phyloP scores from a whole-genome alignment of 177 flowering plant genomes.

The Vitis hybrid region DNA sequence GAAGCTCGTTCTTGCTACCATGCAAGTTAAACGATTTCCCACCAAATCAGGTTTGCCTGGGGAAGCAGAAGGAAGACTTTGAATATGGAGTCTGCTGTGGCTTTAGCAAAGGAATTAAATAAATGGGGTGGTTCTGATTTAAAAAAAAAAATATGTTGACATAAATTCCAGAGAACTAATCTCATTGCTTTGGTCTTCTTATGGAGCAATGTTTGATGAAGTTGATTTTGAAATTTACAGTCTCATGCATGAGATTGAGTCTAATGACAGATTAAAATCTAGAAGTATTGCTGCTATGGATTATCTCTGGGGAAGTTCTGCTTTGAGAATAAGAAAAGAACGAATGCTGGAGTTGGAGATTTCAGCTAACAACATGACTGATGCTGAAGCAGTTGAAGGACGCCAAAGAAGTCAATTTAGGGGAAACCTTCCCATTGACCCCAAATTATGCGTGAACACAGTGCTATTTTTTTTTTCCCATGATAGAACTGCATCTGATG shows the following conservation, averaged over 20 bases:
- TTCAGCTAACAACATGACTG: constrained; percentile 23
- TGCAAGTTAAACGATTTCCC: too few relatives aligned
- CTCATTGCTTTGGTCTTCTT: constrained; percentile 69
- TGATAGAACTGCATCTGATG: constrained; percentile 34
- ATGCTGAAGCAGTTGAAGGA: constrained; percentile 45
- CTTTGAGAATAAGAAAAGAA: constrained; percentile 48
- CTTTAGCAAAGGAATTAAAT: too few relatives aligned
- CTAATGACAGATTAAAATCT: constrained; percentile 29
- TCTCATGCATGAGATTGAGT: constrained; percentile 60
- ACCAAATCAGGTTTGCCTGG: too few relatives aligned
- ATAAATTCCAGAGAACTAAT: constrained; percentile 61
- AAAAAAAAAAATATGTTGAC: constrained; percentile 31
- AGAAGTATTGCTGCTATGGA: constrained; percentile 54
- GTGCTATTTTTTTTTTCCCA: constrained; percentile 59
- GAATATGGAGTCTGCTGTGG: too few relatives aligned
- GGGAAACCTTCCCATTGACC: constrained; percentile 72
- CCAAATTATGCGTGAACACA: constrained; percentile 58
- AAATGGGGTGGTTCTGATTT: constrained; percentile 19
- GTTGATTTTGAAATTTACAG: constrained; percentile 72
- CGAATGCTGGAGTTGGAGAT: constrained; percentile 33
- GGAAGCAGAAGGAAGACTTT: too few relatives aligned
- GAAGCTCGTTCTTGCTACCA: too few relatives aligned
- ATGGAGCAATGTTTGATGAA: constrained; percentile 74
- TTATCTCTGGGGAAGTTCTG: constrained; percentile 87
- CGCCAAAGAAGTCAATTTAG: constrained; percentile 60